Conservation (phyloP, 345 rosid genomes). For the Turritis glabra region DNA sequence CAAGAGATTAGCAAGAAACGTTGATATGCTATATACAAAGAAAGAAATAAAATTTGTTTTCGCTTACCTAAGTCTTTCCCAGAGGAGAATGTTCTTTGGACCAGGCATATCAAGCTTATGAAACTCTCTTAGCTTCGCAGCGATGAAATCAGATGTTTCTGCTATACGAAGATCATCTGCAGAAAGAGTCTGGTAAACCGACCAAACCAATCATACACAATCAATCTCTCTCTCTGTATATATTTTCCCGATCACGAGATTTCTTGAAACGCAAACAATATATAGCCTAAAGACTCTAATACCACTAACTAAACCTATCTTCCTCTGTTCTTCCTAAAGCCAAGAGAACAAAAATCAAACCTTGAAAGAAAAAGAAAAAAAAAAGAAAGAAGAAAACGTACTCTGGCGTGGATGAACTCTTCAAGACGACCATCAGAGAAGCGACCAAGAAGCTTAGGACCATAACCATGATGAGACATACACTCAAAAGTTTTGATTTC, state of each 20-base stretch:
- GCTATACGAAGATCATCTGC: slow-evolving; percentile 76
- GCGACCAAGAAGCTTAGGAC: slow-evolving; percentile 89
- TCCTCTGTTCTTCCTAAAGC: slow-evolving; percentile 10
- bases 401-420: slow-evolving; percentile 93
- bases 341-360: background rate
- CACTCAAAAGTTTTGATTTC: slow-evolving; percentile 87
- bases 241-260: background rate
- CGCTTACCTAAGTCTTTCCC: slow-evolving; percentile 76
- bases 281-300: slow-evolving; percentile 10
- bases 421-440: slow-evolving; percentile 83
- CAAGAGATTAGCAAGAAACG: background rate
- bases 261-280: slow-evolving; percentile 24
- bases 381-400: slow-evolving; percentile 30
- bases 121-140: slow-evolving; percentile 80
- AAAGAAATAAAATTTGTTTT: background rate
- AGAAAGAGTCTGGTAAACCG: slow-evolving; percentile 72
- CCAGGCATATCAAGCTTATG: slow-evolving; percentile 87
- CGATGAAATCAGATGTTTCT: slow-evolving; percentile 66
- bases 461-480: slow-evolving; percentile 86
- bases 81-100: slow-evolving; percentile 53
- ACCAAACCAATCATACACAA: slow-evolving; percentile 33
- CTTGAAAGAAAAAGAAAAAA: background rate
- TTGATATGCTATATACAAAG: background rate
- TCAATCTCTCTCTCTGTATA: slow-evolving; percentile 12
- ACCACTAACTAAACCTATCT: background rate